Conservation (phyloP, 2,329 filamentous ascomycete genomes). For the Ophiobolus disseminans region DNA sequence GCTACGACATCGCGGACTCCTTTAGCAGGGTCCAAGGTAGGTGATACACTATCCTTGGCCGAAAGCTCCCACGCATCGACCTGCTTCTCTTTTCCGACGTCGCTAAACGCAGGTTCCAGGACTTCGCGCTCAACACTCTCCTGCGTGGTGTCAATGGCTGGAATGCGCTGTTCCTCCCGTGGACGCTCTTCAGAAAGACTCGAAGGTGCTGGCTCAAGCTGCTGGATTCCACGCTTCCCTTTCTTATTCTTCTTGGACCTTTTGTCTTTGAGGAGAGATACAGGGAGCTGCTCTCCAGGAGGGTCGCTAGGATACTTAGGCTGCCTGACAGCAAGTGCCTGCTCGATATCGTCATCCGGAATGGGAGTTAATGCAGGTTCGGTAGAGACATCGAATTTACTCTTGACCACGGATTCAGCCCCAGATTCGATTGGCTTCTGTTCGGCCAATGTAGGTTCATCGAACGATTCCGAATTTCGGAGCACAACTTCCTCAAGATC, state of each 20-base stretch:
- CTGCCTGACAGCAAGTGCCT: background rate
- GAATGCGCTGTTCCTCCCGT: slow-evolving; percentile 8
- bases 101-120: slow-evolving; percentile 20
- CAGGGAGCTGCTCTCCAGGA: slow-evolving; percentile 15
- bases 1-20: too few relatives aligned
- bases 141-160: slow-evolving; percentile 9
- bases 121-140: slow-evolving; percentile 24
- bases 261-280: slow-evolving; percentile 29
- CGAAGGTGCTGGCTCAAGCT: slow-evolving; percentile 19
- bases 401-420: too few relatives aligned
- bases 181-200: slow-evolving; percentile 7
- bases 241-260: slow-evolving; percentile 45
- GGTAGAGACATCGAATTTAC: too few relatives aligned
- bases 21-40: too few relatives aligned
- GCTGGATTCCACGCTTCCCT: slow-evolving; percentile 30
- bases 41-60: slow-evolving; percentile 18
- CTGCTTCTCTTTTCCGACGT: slow-evolving; percentile 4
- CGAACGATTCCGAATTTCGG: background rate
- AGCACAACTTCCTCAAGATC: background rate
- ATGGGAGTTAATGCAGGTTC: too few relatives aligned
- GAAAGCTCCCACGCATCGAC: slow-evolving; percentile 21
- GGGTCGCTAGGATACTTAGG: background rate
- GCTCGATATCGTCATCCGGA: slow-evolving; percentile 6
- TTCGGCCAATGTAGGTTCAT: background rate
- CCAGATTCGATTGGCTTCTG: too few relatives aligned